Base-by-base conservation (phyloP, 2,329 filamentous ascomycete genomes). In the Pestalotiopsis sp. region DNA sequence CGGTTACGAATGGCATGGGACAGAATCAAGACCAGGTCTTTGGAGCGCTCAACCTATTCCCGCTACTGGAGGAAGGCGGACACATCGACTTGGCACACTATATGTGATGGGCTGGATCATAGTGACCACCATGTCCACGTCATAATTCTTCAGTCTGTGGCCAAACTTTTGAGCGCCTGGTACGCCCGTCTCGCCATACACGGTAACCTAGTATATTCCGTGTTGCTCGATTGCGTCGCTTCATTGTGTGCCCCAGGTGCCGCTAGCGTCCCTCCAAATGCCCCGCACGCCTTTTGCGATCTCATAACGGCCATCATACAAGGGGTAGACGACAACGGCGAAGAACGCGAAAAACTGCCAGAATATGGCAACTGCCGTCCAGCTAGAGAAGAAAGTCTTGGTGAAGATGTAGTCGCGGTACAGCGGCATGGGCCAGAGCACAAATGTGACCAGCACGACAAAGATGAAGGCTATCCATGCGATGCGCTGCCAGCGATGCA, bases 41-140 rank as follows among this genome's bases (percentile, higher is more conserved):
- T 73, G 73, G 83, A 68, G 70, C 80, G 1, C 66, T 87, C 24
- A 87, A 87, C 65, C 66, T 87, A 14, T 87, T 87, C 70, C 82
- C 85, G 0, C 68, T 87, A 60, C 73, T 87, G 44, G 85, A 87
- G 48, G 81, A 81, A 0, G 83, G 84, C 1, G 85, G 85, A 0
- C 84, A 85, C 7, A 87, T 87, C 66, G 85, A 87, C 71, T 75
- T 87, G 55, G 84, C 78, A 1, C 79, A 81, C 55, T 80, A 79
- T 60, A 72, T 80, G 39, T 79, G 24, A 63, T 24, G 5, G 39
- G 2, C 44, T n/a, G 44, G 6, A n/a, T 5, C 13, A 4, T 14
- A 13, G 39, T 17, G 39, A 17, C 2, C 39, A 44, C 13, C 17
- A 17, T 2, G 10, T 44, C 4, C 17, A 17, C 4, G 40, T 35